Base-by-base conservation (phyloP, 805 yeast species). In the Candida boleticola region DNA sequence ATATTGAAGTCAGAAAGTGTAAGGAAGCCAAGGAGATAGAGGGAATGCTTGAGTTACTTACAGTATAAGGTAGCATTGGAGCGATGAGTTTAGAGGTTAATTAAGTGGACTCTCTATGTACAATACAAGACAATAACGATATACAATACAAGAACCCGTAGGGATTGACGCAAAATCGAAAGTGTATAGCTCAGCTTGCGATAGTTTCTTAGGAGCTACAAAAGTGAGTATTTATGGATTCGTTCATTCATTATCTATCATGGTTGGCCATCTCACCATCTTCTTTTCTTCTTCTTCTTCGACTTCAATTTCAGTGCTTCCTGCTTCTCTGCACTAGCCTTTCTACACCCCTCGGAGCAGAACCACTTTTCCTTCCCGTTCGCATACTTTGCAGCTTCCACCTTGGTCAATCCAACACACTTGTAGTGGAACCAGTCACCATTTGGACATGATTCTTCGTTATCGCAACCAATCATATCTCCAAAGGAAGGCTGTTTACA, bases 401-500 rank as follows among this genome's bases (percentile, higher is more conserved):
- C 73, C 38, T 65, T 48, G 40, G 58, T 66, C 21, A 66, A 53
- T 10, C 74, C 74, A 21, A 70, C 74, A 47, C 75, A 70, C 43
- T 68, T 69, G 48, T 68, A 70, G 44, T 70, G 75, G 37, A 70
- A 70, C 75, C 75, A 70, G 25, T 67, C 74, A 1, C 75, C 75
- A 40, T 70, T 70, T 20, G 68, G 66, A 46, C 75, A 70, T 13
- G 58, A 45, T 3, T 48, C 53, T 41, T 57, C 61, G 48, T 89
- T 86, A 59, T 92, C 99, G 65, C 99, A 92, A 0, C 93, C 97
- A 50, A 92, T 88, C 99, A 92, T 92, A 54, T 83, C 88, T 19
- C 99, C 99, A 64, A 84, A 88, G 0, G 97, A 89, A 0, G 86
- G 95, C 51, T 90, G 89, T 57, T 89, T 95, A 58, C 99, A 92